Percentiles rank a stretch among this genome's conserved stretches.
Evolutionary conservation across 2,329 filamentous ascomycete genomes (phyloP).

Genomic region (Exophiala xenobiotica): DNA sequence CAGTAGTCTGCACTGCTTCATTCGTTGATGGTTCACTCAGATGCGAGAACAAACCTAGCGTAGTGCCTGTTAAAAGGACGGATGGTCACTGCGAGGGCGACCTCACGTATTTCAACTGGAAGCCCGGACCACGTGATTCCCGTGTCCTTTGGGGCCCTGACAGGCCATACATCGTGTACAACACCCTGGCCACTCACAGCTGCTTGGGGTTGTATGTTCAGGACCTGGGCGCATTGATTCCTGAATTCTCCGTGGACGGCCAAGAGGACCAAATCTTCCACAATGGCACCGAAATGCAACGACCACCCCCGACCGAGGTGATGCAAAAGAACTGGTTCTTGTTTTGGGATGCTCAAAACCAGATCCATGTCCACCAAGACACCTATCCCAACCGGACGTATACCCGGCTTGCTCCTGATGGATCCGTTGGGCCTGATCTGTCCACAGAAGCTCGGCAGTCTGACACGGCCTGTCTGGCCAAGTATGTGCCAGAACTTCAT

Average conservation of each 20-base stretch:
- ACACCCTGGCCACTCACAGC: constrained; percentile 54
- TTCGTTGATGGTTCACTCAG: constrained; percentile 36
- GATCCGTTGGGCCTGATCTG: constrained; percentile 50
- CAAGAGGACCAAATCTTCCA: constrained; percentile 35
- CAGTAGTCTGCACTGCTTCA: constrained; percentile 52
- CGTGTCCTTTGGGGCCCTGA: constrained; percentile 57
- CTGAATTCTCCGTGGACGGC: constrained; percentile 37
- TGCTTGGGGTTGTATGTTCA: constrained; percentile 61
- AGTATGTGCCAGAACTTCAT: constrained; percentile 44
- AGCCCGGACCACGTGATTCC: constrained; percentile 57
- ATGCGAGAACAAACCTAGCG: constrained; percentile 9
- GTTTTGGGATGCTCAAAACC: constrained; percentile 55
- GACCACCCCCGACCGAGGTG: constrained; percentile 45
- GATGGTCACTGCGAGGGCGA: constrained; percentile 48
- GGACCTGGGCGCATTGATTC: constrained; percentile 39
- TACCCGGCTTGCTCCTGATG: constrained; percentile 46
- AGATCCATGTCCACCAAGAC: constrained; percentile 56
- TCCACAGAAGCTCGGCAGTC: constrained; percentile 36
- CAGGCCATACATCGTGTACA: constrained; percentile 53
- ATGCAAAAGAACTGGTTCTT: constrained; percentile 64
- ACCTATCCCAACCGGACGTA: constrained; percentile 52
- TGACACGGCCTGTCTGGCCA: constrained; percentile 49
- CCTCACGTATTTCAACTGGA: constrained; percentile 32
- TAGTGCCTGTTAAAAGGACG: constrained; percentile 44
- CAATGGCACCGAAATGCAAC: constrained; percentile 47